Percentiles rank a stretch among this genome's conserved stretches.
phyloP scores from a whole-genome alignment of 495 filamentous ascomycete genomes.

The Chaetomium tenue region DNA sequence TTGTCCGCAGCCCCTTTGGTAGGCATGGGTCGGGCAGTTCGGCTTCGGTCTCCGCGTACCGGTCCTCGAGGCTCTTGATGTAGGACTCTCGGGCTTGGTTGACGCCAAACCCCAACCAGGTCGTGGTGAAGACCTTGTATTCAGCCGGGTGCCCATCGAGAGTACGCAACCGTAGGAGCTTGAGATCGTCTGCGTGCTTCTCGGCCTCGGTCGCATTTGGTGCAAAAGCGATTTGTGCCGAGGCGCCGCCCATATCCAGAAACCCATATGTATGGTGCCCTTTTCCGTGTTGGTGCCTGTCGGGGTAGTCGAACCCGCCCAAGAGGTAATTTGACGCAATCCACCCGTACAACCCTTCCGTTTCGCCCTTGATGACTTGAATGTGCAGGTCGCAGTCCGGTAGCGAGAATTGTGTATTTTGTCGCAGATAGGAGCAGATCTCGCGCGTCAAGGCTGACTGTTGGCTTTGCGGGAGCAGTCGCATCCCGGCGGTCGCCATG shows the following conservation, averaged over 20 bases:
- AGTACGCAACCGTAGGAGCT: constrained; percentile 76
- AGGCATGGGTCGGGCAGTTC: constrained; percentile 93
- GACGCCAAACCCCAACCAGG: constrained; percentile 95
- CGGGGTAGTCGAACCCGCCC: constrained; percentile 84
- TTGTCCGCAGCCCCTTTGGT: constrained; percentile 70
- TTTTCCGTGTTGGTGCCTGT: constrained; percentile 70
- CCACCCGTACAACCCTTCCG: constrained; percentile 98
- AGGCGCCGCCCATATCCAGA: constrained; percentile 96
- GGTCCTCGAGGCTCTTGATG: constrained; percentile 64
- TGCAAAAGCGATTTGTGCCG: constrained; percentile 95
- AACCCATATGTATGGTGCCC: constrained; percentile 96
- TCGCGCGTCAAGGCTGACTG: constrained; percentile 68
- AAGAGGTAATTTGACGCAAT: constrained; percentile 96
- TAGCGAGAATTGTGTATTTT: constrained; percentile 76
- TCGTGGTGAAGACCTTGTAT: constrained; percentile 88
- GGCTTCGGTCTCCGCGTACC: constrained; percentile 50
- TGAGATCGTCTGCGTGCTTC: constrained; percentile 89
- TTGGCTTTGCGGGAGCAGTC: constrained; percentile 73
- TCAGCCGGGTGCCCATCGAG: constrained; percentile 73
- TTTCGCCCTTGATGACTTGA: constrained; percentile 95
- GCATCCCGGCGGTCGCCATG: constrained; percentile 96
- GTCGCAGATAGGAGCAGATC: constrained; percentile 79
- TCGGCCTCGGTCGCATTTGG: constrained; percentile 88
- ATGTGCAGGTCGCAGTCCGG: constrained; percentile 90
- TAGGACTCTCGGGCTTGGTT: constrained; percentile 85